Percentiles rank a stretch among this genome's conserved stretches.
phyloP scores from a whole-genome alignment of 2,329 filamentous ascomycete genomes.

The Alternaria hordeiaustralica region DNA sequence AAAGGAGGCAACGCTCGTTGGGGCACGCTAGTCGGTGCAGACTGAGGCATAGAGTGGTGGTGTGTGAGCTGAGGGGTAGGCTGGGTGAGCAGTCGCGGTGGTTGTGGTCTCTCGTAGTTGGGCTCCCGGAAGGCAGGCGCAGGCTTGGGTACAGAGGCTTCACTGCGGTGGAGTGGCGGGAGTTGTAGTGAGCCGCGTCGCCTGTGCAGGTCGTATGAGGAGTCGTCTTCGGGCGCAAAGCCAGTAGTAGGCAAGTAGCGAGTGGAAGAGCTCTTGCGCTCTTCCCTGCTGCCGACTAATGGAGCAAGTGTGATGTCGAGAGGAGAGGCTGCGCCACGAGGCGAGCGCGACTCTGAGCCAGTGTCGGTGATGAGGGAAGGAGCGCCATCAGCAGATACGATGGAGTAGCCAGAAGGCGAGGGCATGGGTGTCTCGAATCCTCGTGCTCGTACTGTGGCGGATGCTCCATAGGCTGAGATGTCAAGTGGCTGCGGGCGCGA shows the following conservation, averaged over 20 bases:
- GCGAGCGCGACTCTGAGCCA: constrained; percentile 56
- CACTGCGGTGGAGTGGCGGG: constrained; percentile 38
- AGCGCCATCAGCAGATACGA: constrained; percentile 67
- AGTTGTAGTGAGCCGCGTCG: constrained; percentile 43
- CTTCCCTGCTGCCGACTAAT: constrained; percentile 43
- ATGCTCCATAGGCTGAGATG: constrained; percentile 31
- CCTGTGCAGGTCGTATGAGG: constrained; percentile 33
- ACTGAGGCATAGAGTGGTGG: constrained; percentile 41
- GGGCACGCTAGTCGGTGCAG: constrained; percentile 25
- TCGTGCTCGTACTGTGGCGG: constrained; percentile 32
- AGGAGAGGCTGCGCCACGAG: constrained; percentile 53
- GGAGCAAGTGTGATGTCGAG: constrained; percentile 53
- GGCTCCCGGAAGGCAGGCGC: constrained; percentile 32
- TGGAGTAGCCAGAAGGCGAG: constrained; percentile 68
- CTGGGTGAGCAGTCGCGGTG: constrained; percentile 42
- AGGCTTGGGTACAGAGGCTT: constrained; percentile 13
- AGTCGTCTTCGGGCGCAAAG: constrained; percentile 48
- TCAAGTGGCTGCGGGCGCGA: constrained; percentile 44
- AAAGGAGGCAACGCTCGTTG: constrained; percentile 44
- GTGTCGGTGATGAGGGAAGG: constrained; percentile 75
- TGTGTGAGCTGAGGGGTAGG: constrained; percentile 38
- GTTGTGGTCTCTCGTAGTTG: constrained; percentile 34
- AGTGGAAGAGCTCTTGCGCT: constrained; percentile 47
- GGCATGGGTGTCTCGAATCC: constrained; percentile 64
- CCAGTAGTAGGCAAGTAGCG: constrained; percentile 47